phyloP scores from a whole-genome alignment of 2,329 filamentous ascomycete species.

The Aspergillus pseudonomiae region DNA sequence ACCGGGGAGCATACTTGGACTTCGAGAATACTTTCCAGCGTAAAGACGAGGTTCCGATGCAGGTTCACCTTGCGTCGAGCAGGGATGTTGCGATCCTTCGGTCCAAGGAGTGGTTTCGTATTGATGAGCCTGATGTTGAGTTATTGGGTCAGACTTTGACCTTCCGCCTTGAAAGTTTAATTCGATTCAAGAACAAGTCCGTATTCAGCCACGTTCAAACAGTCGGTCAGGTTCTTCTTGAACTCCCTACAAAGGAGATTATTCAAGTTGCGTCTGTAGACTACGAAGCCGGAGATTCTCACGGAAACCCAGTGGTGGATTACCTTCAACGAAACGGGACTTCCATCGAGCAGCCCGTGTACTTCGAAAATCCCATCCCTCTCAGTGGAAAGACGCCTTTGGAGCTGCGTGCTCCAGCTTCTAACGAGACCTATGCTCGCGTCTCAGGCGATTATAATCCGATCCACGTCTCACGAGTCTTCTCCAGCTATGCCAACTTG shows the following conservation, averaged over 20 bases:
- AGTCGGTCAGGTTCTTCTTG: constrained; percentile 85
- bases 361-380: constrained; percentile 97
- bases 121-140: constrained; percentile 82
- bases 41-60: constrained; percentile 93
- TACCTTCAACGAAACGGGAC: constrained; percentile 91
- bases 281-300: constrained; percentile 86
- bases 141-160: constrained; percentile 90
- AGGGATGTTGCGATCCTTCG: constrained; percentile 93
- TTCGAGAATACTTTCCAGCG: constrained; percentile 99
- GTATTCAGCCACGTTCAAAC: constrained; percentile 93
- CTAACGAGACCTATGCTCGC: constrained; percentile 96
- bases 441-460: constrained; percentile 99
- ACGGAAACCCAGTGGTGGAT: constrained; percentile 95
- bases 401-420: constrained; percentile 85
- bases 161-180: constrained; percentile 90
- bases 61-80: constrained; percentile 81
- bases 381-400: constrained; percentile 90
- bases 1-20: constrained; percentile 89
- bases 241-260: constrained; percentile 94
- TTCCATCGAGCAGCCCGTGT: constrained; percentile 91
- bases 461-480: constrained; percentile 96
- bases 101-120: constrained; percentile 96
- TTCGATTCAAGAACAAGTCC: constrained; percentile 92
- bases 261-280: constrained; percentile 97
- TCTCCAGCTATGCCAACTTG: constrained; percentile 92